Percentiles rank a stretch among this genome's conserved stretches.
Conservation (phyloP, 306 rosid genomes). For the Luffa acutangula region DNA sequence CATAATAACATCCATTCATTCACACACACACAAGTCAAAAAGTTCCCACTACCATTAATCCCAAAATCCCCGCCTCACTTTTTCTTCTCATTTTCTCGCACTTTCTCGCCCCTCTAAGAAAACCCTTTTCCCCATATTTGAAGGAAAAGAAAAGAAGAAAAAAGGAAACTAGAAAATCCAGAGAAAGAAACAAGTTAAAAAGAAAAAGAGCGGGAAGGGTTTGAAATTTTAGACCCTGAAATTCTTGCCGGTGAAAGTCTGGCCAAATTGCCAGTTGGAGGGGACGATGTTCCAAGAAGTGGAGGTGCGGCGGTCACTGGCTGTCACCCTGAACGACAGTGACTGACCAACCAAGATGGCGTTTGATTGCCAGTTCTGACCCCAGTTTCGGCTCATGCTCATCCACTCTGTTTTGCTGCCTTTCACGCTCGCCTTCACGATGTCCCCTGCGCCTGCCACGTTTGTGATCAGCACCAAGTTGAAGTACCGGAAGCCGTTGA, state of each 20-base stretch:
- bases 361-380: slow-evolving; percentile 75
- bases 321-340: slow-evolving; percentile 67
- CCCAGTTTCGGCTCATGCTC: slow-evolving; percentile 80
- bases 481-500: slow-evolving; percentile 72
- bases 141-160: background rate
- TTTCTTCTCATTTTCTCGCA: slow-evolving; percentile 4
- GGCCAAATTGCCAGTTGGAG: slow-evolving; percentile 72
- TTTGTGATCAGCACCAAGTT: slow-evolving; percentile 64
- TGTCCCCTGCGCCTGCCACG: slow-evolving; percentile 84
- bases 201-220: background rate
- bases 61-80: slow-evolving; percentile 1
- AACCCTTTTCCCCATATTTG: background rate
- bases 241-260: slow-evolving; percentile 65
- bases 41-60: slow-evolving; percentile 13
- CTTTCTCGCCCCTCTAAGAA: slow-evolving; percentile 6
- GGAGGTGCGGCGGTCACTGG: slow-evolving; percentile 59
- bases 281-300: slow-evolving; percentile 63
- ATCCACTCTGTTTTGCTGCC: slow-evolving; percentile 65
- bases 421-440: slow-evolving; percentile 44
- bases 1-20: background rate
- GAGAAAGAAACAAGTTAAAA: too few relatives aligned
- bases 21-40: slow-evolving; percentile 3
- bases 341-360: slow-evolving; percentile 53
- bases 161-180: background rate
- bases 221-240: slow-evolving; percentile 31